Evolutionary conservation across 768 basidiomycete genomes (phyloP), one percentile per base, ranked within the genome.

Genomic region (Rubroboletus pulcherrimus): DNA sequence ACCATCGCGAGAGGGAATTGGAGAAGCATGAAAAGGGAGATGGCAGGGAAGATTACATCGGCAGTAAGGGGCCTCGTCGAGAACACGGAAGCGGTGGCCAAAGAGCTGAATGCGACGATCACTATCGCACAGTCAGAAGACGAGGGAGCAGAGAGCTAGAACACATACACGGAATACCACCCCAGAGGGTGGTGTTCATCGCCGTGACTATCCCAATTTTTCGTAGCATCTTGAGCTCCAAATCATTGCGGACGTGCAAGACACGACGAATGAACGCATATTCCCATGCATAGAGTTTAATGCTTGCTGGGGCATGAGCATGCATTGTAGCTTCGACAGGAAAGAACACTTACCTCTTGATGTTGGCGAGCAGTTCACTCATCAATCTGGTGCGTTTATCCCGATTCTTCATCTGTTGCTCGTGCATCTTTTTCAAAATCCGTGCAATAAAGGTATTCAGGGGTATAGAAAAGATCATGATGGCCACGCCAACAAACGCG

Each of bases 231-330:
- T 77, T 84, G 46, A 98, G 69, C 68, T 96, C 94, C 60, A 85
- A 76, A 54, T 91, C 82, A 66, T 95, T 93, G 41, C 93, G 78
- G 3, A 94, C 88, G 21, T 82, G 77, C n/a, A 86, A 72, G 31
- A 98, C 80, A 53, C 85, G 86, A 48, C 85, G 78, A 30, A 91
- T 80, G 66, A 98, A 98, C 4, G 91, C 87, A 63, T 87, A 83
- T 73, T 98, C 96, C 96, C 96, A 98, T 3, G 90, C 91, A 70
- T 96, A 96, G 5, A 94, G 74, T 67, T 94, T 93, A 69, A 94
- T 91, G 59, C 89, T 91, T 55, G 11, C n/a, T 0, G 3, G 26
- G n/a, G n/a, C 5, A 40, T 62, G 37, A 49, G 54, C 34, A 11
- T 14, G 3, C 2, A 4, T n/a, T 15, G 12, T 7, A 7, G 0